Base-by-base conservation (phyloP, 139 green algal genomes). In the Chlamydomonas asymmetrica region DNA sequence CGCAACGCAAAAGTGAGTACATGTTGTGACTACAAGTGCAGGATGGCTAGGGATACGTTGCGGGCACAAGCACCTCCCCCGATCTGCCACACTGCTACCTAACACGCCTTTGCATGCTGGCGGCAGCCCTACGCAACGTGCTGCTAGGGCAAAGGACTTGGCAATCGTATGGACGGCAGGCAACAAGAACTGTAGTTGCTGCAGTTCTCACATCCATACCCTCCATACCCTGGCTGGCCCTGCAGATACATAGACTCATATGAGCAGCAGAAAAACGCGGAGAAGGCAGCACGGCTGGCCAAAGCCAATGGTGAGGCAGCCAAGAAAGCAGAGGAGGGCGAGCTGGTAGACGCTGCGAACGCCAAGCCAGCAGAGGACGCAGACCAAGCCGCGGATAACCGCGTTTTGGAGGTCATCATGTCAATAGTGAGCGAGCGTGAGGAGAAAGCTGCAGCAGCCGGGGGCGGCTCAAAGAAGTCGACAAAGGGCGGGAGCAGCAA, bases 1-100 rank as follows among this genome's bases (percentile, higher is more conserved):
- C 37, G 88, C 88, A 1, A 94, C 90, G 16, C 80, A 90, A 61
- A 79, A 85, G 57, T n/a, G n/a, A n/a, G n/a, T n/a, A n/a, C n/a
- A n/a, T n/a, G n/a, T n/a, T n/a, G n/a, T n/a, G n/a, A n/a, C n/a
- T n/a, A n/a, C n/a, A n/a, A n/a, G n/a, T n/a, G n/a, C n/a, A n/a
- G n/a, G n/a, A n/a, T n/a, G n/a, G n/a, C n/a, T n/a, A n/a, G n/a
- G n/a, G n/a, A n/a, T n/a, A n/a, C n/a, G n/a, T n/a, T n/a, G n/a
- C n/a, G n/a, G n/a, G n/a, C n/a, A n/a, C n/a, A n/a, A n/a, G n/a
- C n/a, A n/a, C n/a, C n/a, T n/a, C n/a, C n/a, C n/a, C n/a, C n/a
- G n/a, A n/a, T n/a, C n/a, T n/a, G n/a, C n/a, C n/a, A n/a, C n/a
- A n/a, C 49, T 57, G 49, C 49, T 57, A 22, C 18, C 22, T 18